These are phyloP conservation scores for Exophiala lecanii-corni DNA, from an alignment of 2,329 filamentous ascomycete genomes.

Conservation along the genomic window DNA sequence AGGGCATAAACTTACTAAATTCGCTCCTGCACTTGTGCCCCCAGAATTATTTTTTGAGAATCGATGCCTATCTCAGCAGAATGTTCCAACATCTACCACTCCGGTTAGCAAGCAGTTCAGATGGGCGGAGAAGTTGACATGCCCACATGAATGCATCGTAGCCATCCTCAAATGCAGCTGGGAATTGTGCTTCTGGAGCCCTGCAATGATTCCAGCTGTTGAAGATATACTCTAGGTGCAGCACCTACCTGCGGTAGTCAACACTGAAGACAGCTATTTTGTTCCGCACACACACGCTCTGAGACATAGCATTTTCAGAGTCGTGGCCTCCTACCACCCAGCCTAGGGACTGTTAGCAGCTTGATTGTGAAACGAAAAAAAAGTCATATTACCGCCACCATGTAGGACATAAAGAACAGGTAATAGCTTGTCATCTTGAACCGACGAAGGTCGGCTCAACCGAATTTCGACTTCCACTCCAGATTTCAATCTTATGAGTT, in stretches of 20 bases:
- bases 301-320: slow-evolving; percentile 2
- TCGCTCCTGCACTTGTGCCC: slow-evolving; percentile 2
- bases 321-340: slow-evolving; percentile 5
- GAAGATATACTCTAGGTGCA: not conserved
- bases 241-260: slow-evolving; percentile 6
- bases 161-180: slow-evolving; percentile 25
- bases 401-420: slow-evolving; percentile 7
- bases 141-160: slow-evolving; percentile 20
- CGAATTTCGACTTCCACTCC: slow-evolving; percentile 7
- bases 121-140: not conserved
- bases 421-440: not conserved
- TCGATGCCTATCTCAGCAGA: slow-evolving; percentile 2
- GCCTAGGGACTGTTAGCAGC: too few species aligned
- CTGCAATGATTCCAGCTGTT: not conserved
- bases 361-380: too few species aligned
- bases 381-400: too few species aligned
- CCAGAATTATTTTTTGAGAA: not conserved
- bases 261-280: slow-evolving; percentile 1
- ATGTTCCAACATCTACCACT: not conserved
- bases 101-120: not conserved
- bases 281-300: slow-evolving; percentile 2
- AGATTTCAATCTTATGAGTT: not conserved
- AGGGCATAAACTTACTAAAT: not conserved
- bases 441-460: slow-evolving; percentile 1
- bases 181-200: slow-evolving; percentile 27